phyloP scores from a whole-genome alignment of 1,284 basidiomycete species.

The Fomes fomentarius region DNA sequence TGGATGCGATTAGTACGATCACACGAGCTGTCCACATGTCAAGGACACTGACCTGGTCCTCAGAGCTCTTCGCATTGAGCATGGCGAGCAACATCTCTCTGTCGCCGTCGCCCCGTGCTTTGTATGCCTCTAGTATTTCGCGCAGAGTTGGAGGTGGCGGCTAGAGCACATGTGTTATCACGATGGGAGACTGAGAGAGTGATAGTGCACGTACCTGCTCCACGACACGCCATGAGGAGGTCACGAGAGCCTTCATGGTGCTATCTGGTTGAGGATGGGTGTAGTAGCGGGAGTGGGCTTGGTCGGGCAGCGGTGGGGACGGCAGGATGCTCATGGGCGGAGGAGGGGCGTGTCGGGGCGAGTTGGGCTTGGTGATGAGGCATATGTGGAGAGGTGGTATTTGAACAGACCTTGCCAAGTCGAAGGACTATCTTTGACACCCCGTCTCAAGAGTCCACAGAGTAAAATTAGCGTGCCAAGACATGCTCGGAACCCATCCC shows the following conservation, averaged over 20 bases:
- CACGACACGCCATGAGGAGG: conserved; percentile 48
- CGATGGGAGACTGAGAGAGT: conserved; percentile 24
- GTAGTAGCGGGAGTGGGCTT: conserved; percentile 29
- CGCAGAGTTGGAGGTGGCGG: conserved; percentile 77
- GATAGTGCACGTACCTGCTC: conserved; percentile 47
- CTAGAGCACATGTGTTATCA: conserved; percentile 43
- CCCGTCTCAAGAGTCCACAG: conserved; percentile 28
- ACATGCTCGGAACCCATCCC: conserved; percentile 27
- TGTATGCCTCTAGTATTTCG: conserved; percentile 85
- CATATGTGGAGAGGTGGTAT: conserved; percentile 29
- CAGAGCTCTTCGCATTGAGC: conserved; percentile 86
- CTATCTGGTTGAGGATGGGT: conserved; percentile 23
- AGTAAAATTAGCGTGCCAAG: conserved; percentile 39
- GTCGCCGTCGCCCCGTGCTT: conserved; percentile 84
- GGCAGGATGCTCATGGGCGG: conserved; percentile 30
- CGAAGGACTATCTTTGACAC: conserved; percentile 35
- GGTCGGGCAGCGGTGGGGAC: conserved; percentile 30
- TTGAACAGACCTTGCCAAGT: conserved; percentile 36
- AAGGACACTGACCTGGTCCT: conserved; percentile 71
- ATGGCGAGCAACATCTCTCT: conserved; percentile 87
- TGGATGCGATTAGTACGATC: conserved; percentile 10
- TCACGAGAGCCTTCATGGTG: conserved; percentile 38
- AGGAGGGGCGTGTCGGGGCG: conserved; percentile 15
- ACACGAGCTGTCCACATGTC: conserved; percentile 6
- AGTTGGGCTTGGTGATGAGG: conserved; percentile 20